These are phyloP conservation scores for Extremus antarcticus DNA, from an alignment of 495 filamentous ascomycete species.

Conservation along the genomic window DNA sequence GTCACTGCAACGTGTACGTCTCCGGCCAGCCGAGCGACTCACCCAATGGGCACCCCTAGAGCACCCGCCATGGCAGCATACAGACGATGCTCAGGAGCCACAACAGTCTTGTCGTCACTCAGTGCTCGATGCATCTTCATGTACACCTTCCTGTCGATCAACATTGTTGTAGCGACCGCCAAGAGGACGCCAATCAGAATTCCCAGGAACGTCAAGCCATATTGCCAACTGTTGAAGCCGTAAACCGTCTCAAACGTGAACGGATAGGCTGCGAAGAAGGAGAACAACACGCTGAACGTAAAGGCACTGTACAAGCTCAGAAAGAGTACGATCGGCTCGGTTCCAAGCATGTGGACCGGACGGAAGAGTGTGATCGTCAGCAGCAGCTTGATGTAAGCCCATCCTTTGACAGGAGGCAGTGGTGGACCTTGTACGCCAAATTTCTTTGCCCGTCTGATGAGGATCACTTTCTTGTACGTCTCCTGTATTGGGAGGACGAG, in stretches of 20 bases:
- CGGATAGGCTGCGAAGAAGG: constrained; percentile 47
- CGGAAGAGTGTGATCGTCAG: constrained; percentile 29
- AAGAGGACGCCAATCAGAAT: constrained; percentile 36
- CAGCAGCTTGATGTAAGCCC: constrained; percentile 25
- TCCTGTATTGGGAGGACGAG: constrained; percentile 29
- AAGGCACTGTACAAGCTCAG: constrained; percentile 43
- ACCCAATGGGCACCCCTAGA: constrained; percentile 34
- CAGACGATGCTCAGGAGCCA: constrained; percentile 36
- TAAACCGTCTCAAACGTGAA: constrained; percentile 40
- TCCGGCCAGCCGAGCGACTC: constrained; percentile 34
- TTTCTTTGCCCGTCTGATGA: constrained; percentile 27
- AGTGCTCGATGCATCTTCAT: constrained; percentile 31
- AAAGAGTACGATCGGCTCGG: constrained; percentile 41
- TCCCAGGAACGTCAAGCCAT: constrained; percentile 41
- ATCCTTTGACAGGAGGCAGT: constrained; percentile 13
- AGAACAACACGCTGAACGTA: constrained; percentile 42
- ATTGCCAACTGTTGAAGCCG: constrained; percentile 38
- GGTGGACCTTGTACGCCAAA: constrained; percentile 19
- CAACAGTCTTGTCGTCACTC: constrained; percentile 20
- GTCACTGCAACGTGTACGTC: constrained; percentile 33
- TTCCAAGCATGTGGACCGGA: constrained; percentile 29
- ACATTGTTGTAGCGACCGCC: constrained; percentile 33
- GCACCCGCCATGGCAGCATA: constrained; percentile 34
- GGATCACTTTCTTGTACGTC: constrained; percentile 29
- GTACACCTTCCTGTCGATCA: constrained; percentile 28